These are phyloP conservation scores for Allomyces javanicus DNA, from an alignment of 192 early-diverging fungal genomes.

Conservation along the genomic window DNA sequence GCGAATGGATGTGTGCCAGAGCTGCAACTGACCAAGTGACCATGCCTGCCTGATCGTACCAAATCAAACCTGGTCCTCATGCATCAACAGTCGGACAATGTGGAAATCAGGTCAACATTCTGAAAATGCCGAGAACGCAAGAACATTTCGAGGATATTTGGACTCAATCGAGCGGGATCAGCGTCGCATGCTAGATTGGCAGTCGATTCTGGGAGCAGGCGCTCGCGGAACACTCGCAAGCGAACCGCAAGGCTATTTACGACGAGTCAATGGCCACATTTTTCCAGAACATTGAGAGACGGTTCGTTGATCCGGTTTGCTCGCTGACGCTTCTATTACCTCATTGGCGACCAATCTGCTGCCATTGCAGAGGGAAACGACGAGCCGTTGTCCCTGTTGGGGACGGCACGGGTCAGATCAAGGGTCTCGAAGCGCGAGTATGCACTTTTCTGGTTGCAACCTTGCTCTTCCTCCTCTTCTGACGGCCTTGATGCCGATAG, in stretches of 20 bases:
- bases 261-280: slow-evolving; percentile 29
- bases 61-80: too few species aligned
- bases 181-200: slow-evolving; percentile 14
- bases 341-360: background rate
- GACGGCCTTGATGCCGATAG: slow-evolving; percentile 6
- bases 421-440: slow-evolving; percentile 17
- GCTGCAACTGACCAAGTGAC: background rate
- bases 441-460: background rate
- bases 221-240: slow-evolving; percentile 26
- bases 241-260: slow-evolving; percentile 16
- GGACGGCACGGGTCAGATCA: slow-evolving; percentile 12
- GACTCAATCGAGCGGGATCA: background rate
- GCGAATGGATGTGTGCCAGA: background rate
- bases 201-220: slow-evolving; percentile 34
- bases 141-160: slow-evolving; percentile 1
- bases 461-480: too few species aligned
- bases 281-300: slow-evolving; percentile 22
- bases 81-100: slow-evolving; percentile 24
- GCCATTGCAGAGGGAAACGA: background rate
- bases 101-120: slow-evolving; percentile 23
- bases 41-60: background rate
- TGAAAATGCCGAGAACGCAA: slow-evolving; percentile 2
- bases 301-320: background rate
- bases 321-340: background rate
- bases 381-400: slow-evolving; percentile 8